Base-by-base conservation (phyloP, 495 filamentous ascomycete genomes). In the Gamarada debralockiae region DNA sequence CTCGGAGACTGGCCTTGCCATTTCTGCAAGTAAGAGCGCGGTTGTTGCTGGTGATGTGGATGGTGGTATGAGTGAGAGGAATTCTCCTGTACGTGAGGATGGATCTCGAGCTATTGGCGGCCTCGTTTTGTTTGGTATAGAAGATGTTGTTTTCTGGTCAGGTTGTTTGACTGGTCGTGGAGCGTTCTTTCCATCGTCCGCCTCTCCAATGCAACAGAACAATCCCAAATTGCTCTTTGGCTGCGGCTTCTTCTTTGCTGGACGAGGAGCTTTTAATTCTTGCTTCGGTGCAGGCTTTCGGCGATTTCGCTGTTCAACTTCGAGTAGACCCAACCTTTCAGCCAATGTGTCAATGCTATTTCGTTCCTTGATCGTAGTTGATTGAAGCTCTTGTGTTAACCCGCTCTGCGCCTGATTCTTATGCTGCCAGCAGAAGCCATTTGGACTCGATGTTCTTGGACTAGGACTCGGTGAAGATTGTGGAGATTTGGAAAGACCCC, bases 401-500 rank as follows among this genome's bases (percentile, higher is more conserved):
- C 38, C 34, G 31, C 12, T 59, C 67, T 8, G 70, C 18, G 89
- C 89, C 66, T 98, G 93, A 53, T 95, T 89, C 59, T 89, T 89
- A 68, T 98, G 93, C 63, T 95, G 87, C 85, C 89, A 95, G 75
- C 93, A 98, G 65, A 89, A 98, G 49, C 25, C 61, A 12, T 68
- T 50, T 61, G 52, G 50, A 43, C 27, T 56, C 21, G 44, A 25
- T 49, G 46, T 36, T 34, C 31, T 39, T 6, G 47, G 47, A 56
- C 49, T 61, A 33, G 52, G 33, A 39, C 44, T 51, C 18, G 54
- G 57, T 12, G 76, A 74, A 8, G 70, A 56, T 22, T 49, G 64
- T 56, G 73, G 42, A 61, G 66, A 63, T 33, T 65, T 63, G 48
- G 75, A 76, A 37, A 93, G 65, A 17, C 76, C 65, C 27, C 90